phyloP scores from a whole-genome alignment of 495 filamentous ascomycete species.

The Trichocladium uniseriatum region DNA sequence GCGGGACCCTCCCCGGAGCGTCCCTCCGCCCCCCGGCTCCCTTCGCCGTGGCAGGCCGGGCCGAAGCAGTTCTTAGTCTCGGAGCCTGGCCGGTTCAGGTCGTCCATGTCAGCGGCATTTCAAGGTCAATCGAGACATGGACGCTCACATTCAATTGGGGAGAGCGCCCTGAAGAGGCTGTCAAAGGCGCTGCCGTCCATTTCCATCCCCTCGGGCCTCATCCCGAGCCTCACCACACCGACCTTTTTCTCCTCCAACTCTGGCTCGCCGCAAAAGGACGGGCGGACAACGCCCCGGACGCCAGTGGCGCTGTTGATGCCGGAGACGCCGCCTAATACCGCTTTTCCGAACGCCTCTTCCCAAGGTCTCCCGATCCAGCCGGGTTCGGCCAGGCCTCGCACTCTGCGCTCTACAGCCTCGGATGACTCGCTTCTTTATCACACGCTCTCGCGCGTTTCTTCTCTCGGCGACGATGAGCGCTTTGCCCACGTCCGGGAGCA shows the following conservation, averaged over 20 bases:
- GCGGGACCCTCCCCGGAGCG: not conserved
- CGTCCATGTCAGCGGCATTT: slow-evolving; percentile 33
- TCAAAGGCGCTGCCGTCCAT: slow-evolving; percentile 45
- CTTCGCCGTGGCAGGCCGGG: slow-evolving; percentile 45
- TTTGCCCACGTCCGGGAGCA: slow-evolving; percentile 71
- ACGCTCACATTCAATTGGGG: slow-evolving; percentile 34
- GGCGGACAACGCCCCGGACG: slow-evolving; percentile 9
- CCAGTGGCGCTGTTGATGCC: slow-evolving; percentile 2
- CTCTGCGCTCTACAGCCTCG: slow-evolving; percentile 56
- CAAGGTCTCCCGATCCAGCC: slow-evolving; percentile 20
- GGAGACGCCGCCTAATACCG: not conserved
- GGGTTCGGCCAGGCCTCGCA: slow-evolving; percentile 18
- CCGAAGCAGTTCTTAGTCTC: slow-evolving; percentile 35
- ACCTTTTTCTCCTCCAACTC: slow-evolving; percentile 36
- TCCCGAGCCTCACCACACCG: slow-evolving; percentile 37
- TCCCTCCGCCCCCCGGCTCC: slow-evolving; percentile 22
- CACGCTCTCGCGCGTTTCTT: slow-evolving; percentile 65
- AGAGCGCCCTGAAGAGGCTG: slow-evolving; percentile 39
- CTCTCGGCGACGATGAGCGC: slow-evolving; percentile 75
- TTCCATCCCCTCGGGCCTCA: slow-evolving; percentile 36
- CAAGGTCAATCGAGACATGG: slow-evolving; percentile 23
- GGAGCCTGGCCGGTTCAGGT: slow-evolving; percentile 23
- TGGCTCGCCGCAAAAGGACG: slow-evolving; percentile 21
- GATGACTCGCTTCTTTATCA: slow-evolving; percentile 65
- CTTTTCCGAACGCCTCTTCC: slow-evolving; percentile 1